Evolutionary conservation across 2,329 filamentous ascomycete species (phyloP).

Genomic region (Colletotrichum sp.): DNA sequence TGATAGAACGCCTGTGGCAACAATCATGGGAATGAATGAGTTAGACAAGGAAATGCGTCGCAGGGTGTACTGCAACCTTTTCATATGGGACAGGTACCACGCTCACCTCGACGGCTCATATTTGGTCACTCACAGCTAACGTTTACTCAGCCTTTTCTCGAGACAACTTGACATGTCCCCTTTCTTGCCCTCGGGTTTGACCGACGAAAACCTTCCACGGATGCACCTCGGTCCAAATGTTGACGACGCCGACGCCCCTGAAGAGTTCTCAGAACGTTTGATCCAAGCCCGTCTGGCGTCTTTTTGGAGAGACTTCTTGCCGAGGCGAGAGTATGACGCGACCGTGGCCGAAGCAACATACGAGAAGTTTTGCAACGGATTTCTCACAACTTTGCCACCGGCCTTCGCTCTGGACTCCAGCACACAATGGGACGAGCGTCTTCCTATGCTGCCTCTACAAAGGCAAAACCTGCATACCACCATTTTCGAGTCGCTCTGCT

Average conservation of each 20-base stretch:
- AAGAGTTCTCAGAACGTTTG: not conserved
- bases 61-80: not conserved
- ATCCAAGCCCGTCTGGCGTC: not conserved
- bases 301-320: not conserved
- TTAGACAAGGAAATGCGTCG: not conserved
- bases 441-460: not conserved
- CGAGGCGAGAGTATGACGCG: not conserved
- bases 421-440: not conserved
- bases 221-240: not conserved
- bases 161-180: not conserved
- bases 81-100: not conserved
- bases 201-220: not conserved
- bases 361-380: not conserved
- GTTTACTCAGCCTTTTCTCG: not conserved
- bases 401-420: not conserved
- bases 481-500: not conserved
- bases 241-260: not conserved
- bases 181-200: not conserved
- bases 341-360: not conserved
- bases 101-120: not conserved
- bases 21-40: not conserved
- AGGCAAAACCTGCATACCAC: not conserved
- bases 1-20: not conserved
- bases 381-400: not conserved
- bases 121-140: not conserved